Base-by-base conservation (phyloP, 345 rosid species). In the Hibiscus syriacus region DNA sequence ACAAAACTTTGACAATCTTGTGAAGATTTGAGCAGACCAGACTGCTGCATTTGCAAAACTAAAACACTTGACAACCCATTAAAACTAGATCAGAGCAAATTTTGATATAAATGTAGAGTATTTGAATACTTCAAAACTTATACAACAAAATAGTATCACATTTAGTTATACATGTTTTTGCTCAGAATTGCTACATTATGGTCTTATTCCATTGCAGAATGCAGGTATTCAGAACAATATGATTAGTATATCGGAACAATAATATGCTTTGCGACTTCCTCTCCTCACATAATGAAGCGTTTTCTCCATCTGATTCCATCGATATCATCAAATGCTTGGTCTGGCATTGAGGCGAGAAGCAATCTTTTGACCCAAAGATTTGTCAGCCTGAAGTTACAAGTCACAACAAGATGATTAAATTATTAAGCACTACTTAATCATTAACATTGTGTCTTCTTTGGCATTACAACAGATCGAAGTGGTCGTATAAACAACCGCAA, bases 331-430 rank as follows among this genome's bases (percentile, higher is more conserved):
- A 63, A 85, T 78, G 81, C 68, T 89, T 20, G 98, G 92, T 69
- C 78, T 84, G 68, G 81, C 83, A n/a, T 79, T 85, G 73, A 94
- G 90, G 43, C 87, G 90, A 55, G 77, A 71, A 11, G 99, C 93
- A 36, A 94, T 70, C 81, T 89, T 91, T 83, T 89, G 90, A 43
- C 98, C 95, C 38, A 94, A 78, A 58, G 96, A 82, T 68, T 68
- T 67, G 80, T 84, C 89, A 19, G 86, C 87, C 93, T 82, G 84
- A 50, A 72, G 20, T 27, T 38, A 50, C 27, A 32, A 49, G 20
- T 27, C 45, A 50, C 27, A 32, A 49, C 45, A 19, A 55, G 64
- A 22, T 53, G 22, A 25, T 62, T 41, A 39, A 13, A 22, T 61
- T 36, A n/a, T 32, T 60, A 36, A 36, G 41, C 25, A 57, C 6